phyloP scores from a whole-genome alignment of 495 filamentous ascomycete genomes.

The Aspergillus carlsbadensis region DNA sequence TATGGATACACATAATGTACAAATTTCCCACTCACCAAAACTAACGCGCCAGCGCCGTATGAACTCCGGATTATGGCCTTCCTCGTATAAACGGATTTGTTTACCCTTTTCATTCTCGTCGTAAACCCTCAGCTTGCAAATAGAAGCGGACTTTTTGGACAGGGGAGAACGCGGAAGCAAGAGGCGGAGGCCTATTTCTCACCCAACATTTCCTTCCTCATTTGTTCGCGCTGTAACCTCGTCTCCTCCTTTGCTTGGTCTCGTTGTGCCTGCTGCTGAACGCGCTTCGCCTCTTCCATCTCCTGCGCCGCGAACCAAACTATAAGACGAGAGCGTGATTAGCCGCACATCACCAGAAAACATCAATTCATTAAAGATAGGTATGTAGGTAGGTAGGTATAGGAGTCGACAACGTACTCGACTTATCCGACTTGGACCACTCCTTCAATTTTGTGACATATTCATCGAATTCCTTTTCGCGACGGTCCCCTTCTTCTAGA shows the following conservation, averaged over 20 bases:
- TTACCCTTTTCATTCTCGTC: background rate
- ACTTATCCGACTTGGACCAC: constrained; percentile 87
- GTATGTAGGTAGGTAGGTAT: background rate
- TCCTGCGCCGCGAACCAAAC: constrained; percentile 76
- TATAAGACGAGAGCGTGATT: constrained; percentile 29
- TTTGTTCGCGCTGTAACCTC: constrained; percentile 53
- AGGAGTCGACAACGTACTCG: constrained; percentile 54
- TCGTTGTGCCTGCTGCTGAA: constrained; percentile 44
- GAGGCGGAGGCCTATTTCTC: constrained; percentile 32
- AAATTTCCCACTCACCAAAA: background rate
- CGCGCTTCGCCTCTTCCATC: constrained; percentile 51
- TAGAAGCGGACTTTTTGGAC: background rate
- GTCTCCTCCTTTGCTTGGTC: constrained; percentile 51
- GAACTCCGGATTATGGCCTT: background rate
- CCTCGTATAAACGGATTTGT: background rate
- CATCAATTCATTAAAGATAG: too few species aligned
- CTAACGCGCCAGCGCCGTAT: background rate
- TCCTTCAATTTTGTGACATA: constrained; percentile 82
- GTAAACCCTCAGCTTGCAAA: background rate
- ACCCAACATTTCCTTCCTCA: constrained; percentile 50
- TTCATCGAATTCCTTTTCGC: constrained; percentile 81
- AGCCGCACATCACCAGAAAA: constrained; percentile 2
- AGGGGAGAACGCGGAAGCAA: background rate
- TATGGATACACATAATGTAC: constrained; percentile 2
- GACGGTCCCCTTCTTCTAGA: constrained; percentile 67